Conservation (phyloP, 2,329 filamentous ascomycete species). For the Diplodia scrobiculata region DNA sequence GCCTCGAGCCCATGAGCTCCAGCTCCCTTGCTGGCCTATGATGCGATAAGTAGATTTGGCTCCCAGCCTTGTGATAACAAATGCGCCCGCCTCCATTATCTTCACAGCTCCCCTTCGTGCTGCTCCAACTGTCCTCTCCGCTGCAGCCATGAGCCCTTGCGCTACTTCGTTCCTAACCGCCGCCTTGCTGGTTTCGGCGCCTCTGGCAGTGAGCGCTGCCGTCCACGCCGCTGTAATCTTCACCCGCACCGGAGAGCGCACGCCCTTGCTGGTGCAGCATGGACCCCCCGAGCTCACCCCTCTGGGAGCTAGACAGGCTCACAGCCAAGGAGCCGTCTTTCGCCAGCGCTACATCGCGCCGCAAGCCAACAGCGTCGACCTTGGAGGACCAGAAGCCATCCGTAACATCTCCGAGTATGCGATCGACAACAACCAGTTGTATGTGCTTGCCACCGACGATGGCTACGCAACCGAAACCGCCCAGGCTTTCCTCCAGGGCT, state of each 20-base stretch:
- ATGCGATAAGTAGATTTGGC: slow-evolving; percentile 12
- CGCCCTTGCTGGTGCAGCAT: slow-evolving; percentile 44
- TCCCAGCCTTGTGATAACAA: background rate
- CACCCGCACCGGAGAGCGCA: slow-evolving; percentile 58
- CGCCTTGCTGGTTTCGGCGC: slow-evolving; percentile 35
- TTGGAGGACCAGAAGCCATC: slow-evolving; percentile 43
- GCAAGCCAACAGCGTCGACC: slow-evolving; percentile 31
- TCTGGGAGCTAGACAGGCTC: slow-evolving; percentile 59
- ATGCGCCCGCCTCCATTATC: background rate
- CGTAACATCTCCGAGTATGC: slow-evolving; percentile 50
- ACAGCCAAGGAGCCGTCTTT: slow-evolving; percentile 54
- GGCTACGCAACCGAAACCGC: slow-evolving; percentile 56
- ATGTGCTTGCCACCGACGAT: slow-evolving; percentile 52
- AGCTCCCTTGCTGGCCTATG: slow-evolving; percentile 1
- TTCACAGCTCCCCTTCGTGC: background rate
- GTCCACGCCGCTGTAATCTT: slow-evolving; percentile 57
- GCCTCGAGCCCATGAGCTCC: slow-evolving; percentile 13
- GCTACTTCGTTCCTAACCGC: slow-evolving; percentile 34
- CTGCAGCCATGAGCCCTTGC: background rate
- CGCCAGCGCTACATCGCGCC: slow-evolving; percentile 56
- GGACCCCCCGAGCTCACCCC: slow-evolving; percentile 51
- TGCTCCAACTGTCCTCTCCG: no score
- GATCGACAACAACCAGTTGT: slow-evolving; percentile 52
- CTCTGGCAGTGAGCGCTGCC: slow-evolving; percentile 25
- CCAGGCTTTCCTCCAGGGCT: slow-evolving; percentile 63